Evolutionary conservation across 768 basidiomycete species (phyloP).

Genomic region (Lactarius evosmus): DNA sequence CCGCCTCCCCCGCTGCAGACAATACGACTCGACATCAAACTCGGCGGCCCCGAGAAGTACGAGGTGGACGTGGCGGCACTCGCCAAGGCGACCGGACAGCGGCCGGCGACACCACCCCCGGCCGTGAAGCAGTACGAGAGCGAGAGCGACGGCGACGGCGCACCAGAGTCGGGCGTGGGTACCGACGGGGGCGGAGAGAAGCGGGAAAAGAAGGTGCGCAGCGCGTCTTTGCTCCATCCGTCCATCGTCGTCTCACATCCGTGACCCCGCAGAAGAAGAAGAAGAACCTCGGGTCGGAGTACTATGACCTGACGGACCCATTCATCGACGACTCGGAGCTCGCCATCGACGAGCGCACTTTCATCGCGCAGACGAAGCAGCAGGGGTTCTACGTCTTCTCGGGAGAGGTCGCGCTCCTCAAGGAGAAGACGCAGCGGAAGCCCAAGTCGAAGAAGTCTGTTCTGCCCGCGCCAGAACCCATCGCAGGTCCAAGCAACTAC

Average conservation of each 20-base stretch:
- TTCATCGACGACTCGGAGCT: slow-evolving; percentile 99
- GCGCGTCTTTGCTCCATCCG: not conserved
- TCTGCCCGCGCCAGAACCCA: slow-evolving; percentile 23
- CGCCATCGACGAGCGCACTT: slow-evolving; percentile 84
- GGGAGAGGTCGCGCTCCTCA: slow-evolving; percentile 83
- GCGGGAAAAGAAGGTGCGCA: slow-evolving; percentile 39
- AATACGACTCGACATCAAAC: slow-evolving; percentile 61
- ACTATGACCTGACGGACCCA: slow-evolving; percentile 89
- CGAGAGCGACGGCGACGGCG: slow-evolving; percentile 49
- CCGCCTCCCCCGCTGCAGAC: slow-evolving; percentile 54
- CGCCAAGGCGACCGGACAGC: slow-evolving; percentile 64
- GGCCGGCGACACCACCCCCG: slow-evolving; percentile 52
- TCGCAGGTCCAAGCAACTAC: slow-evolving; percentile 26
- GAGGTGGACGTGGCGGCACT: slow-evolving; percentile 61
- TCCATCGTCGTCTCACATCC: not conserved
- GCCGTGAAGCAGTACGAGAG: slow-evolving; percentile 43
- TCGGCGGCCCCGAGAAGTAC: slow-evolving; percentile 74
- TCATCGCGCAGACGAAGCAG: slow-evolving; percentile 88
- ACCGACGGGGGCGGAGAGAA: slow-evolving; percentile 35
- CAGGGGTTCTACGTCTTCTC: slow-evolving; percentile 90
- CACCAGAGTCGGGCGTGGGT: slow-evolving; percentile 21
- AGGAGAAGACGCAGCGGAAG: slow-evolving; percentile 49
- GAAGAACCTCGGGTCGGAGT: slow-evolving; percentile 59
- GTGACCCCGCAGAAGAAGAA: slow-evolving; percentile 29
- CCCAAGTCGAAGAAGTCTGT: slow-evolving; percentile 29